Base-by-base conservation (phyloP, 768 basidiomycete genomes). In the Leccinum aurantiacum region DNA sequence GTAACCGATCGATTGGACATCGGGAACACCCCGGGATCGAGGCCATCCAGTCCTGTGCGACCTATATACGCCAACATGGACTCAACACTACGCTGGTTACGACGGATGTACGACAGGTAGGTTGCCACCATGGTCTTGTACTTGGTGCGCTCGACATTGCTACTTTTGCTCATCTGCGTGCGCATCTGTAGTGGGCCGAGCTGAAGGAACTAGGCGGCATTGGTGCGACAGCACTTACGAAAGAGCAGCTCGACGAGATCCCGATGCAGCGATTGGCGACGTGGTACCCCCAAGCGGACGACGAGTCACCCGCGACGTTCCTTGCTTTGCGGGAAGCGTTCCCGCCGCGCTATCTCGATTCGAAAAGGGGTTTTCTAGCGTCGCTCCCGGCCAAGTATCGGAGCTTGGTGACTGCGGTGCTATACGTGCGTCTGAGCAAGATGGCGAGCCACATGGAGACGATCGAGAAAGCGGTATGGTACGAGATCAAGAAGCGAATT, bases 11-110 rank as follows among this genome's bases (percentile, higher is more conserved):
- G 44, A 46, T 10, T 3, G 33, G 47, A 1, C 27, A 6, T 13
- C 58, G 11, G 17, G 65, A 62, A 31, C 80, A 80, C 58, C 80
- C 78, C 2, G 84, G 81, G 19, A 75, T 83, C 22, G 75, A 81
- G 58, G 66, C 73, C 10, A 79, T 86, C 31, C 80, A 80, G 57
- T 70, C 80, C 0, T 82, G 77, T 22, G 66, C 76, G 13, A 73
- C 71, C 19, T 84, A 80, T 65, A 77, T 85, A 66, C 75, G 67
- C 41, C 65, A 67, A 25, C 75, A 79, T 55, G 63, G 72, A 5
- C 64, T 82, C 65, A 71, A 73, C 63, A 76, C 79, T 1, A 77
- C 74, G 47, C 56, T 82, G 41, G 71, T 82, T 57, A 78, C 78
- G 22, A 72, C 74, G 13, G 74, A 78, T 41, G 76, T 82, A 54